Base-by-base conservation (phyloP, 768 basidiomycete species). In the Agrocybe chaxingu region DNA sequence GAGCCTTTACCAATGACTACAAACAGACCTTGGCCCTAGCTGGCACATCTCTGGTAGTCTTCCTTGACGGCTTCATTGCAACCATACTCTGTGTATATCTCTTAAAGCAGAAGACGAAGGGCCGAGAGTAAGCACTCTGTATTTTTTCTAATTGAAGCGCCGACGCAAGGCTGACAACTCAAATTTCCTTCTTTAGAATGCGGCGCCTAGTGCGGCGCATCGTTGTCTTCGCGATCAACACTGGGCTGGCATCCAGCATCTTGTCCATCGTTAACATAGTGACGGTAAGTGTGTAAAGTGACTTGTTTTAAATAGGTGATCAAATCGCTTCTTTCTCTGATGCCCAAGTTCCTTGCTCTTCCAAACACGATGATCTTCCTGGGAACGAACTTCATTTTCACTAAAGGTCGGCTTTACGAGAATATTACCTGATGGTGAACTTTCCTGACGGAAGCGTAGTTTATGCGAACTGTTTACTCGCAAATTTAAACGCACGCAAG, bases 391-490 rank as follows among this genome's bases (percentile, higher is more conserved):
- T 55, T 60, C 12, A 45, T 59, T 3, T 60, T 55, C 34, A 57
- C 56, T 3, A 60, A 60, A 51, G 56, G 58, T 60, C 31, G 11
- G 30, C 3, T 0, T 24, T 24, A 1, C 24, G 2, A 24, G 16
- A 24, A 24, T 1, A 24, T 24, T 24, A 24, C 24, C 2, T 24
- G 5, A 24, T 24, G 24, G 24, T 2, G 5, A 24, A 24, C 3
- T 24, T 24, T 24, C 24, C 24, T 24, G 24, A 24, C 35, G 7
- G 12, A 24, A n/a, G 5, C 16, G n/a, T 36, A 59, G 58, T 59
- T 0, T 59, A 59, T 36, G 55, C 58, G 18, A 59, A 59, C 30
- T 56, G 56, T n/a, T 36, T 59, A 6, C 58, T 59, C n/a, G 58
- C 53, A 9, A 59, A 59, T 38, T 38, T 59, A 3, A 59, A 59